Percentiles rank a stretch among this genome's conserved stretches.
phyloP scores from a whole-genome alignment of 306 rosid species.

The Sesbania bispinosa region DNA sequence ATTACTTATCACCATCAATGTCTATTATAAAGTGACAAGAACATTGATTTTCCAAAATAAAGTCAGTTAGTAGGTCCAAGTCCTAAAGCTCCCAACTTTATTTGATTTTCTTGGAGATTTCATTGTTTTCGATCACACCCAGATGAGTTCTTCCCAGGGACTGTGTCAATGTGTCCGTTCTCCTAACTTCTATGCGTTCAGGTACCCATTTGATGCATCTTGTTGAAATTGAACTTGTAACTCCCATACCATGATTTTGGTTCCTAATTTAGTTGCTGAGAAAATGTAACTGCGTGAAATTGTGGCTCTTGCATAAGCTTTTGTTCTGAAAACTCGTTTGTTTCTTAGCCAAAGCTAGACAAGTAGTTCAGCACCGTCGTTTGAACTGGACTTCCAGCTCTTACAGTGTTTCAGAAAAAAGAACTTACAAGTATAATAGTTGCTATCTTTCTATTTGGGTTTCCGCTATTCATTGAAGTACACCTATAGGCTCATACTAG shows the following conservation, averaged over 20 bases:
- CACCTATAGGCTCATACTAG: not conserved
- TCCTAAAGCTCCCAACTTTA: constrained; percentile 9
- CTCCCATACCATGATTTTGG: not conserved
- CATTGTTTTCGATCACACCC: constrained; percentile 37
- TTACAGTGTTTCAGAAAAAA: not conserved
- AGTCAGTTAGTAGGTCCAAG: not conserved
- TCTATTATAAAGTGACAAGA: too few relatives aligned
- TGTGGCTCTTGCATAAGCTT: constrained; percentile 15
- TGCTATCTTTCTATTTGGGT: not conserved
- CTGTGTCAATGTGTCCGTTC: constrained; percentile 32
- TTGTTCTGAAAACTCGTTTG: constrained; percentile 1
- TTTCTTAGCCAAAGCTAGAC: not conserved
- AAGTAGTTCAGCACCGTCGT: constrained; percentile 10
- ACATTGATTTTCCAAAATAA: too few relatives aligned
- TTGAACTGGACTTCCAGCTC: constrained; percentile 1
- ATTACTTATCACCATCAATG: too few relatives aligned
- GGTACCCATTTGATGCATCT: constrained; percentile 57
- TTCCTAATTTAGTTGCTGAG: constrained; percentile 19
- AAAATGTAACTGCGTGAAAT: not conserved
- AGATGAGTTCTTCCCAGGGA: constrained; percentile 39
- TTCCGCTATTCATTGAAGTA: not conserved
- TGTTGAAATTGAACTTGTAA: constrained; percentile 23
- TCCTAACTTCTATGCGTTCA: constrained; percentile 34
- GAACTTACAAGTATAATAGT: not conserved
- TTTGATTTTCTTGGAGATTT: not conserved